Conservation (phyloP, 1,139 yeast species). For the Geotrichum phurueaensis region DNA sequence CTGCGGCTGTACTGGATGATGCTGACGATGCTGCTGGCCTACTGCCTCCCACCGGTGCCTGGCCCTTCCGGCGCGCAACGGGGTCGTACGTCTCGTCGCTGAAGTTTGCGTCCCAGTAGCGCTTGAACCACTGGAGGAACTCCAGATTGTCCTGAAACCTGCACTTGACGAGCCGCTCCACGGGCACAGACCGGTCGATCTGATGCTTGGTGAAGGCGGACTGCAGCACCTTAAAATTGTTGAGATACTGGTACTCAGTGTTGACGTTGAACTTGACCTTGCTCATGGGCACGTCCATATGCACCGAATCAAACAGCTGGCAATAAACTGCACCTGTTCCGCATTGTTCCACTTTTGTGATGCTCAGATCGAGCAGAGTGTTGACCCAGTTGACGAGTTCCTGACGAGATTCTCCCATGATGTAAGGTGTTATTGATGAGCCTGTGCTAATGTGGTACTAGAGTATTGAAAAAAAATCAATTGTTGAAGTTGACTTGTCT, state of each 20-base stretch:
- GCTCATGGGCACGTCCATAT: conserved; percentile 71
- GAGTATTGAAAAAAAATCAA: not conserved
- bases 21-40: conserved; percentile 3
- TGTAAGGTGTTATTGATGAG: not conserved
- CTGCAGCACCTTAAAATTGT: conserved; percentile 82
- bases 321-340: conserved; percentile 96
- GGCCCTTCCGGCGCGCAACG: conserved; percentile 44
- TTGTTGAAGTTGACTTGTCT: not conserved
- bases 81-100: conserved; percentile 66
- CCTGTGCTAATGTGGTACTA: not conserved
- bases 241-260: conserved; percentile 69
- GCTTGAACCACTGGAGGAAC: conserved; percentile 86
- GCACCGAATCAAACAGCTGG: conserved; percentile 81
- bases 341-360: conserved; percentile 82
- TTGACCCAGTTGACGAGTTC: conserved; percentile 86
- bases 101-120: conserved; percentile 71
- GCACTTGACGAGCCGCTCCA: conserved; percentile 77
- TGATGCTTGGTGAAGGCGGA: conserved; percentile 63
- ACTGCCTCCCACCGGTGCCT: conserved; percentile 13
- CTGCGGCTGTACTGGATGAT: not conserved
- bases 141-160: conserved; percentile 90
- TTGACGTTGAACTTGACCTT: conserved; percentile 66
- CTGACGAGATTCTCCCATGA: conserved; percentile 66
- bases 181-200: conserved; percentile 71
- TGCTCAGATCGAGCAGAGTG: conserved; percentile 54